phyloP scores from a whole-genome alignment of 2,329 filamentous ascomycete genomes.

The Diaporthe destruens region DNA sequence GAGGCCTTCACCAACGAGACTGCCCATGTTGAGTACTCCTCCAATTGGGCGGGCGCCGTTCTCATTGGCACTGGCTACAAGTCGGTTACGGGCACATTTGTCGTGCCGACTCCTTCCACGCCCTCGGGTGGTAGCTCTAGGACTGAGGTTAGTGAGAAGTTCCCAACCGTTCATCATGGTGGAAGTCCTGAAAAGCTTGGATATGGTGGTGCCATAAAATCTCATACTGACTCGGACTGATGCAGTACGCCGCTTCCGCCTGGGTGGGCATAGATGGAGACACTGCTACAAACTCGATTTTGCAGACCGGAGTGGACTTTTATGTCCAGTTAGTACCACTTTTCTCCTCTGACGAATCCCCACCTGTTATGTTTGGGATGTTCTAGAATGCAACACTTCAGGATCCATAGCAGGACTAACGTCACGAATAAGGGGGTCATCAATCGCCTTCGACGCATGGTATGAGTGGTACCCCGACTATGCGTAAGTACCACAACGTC shows the following conservation, averaged over 20 bases:
- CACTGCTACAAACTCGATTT: constrained; percentile 64
- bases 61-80: constrained; percentile 65
- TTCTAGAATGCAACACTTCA: too few relatives aligned
- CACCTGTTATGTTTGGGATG: constrained; percentile 36
- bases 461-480: constrained; percentile 73
- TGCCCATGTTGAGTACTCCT: constrained; percentile 37
- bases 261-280: constrained; percentile 74
- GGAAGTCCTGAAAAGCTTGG: not conserved
- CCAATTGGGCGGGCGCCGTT: constrained; percentile 71
- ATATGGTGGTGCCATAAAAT: not conserved
- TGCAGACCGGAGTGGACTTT: constrained; percentile 70
- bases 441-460: constrained; percentile 66
- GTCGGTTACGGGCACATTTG: constrained; percentile 64
- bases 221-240: not conserved
- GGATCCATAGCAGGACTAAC: too few relatives aligned
- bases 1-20: constrained; percentile 37
- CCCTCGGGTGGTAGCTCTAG: constrained; percentile 53
- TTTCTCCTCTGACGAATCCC: constrained; percentile 6
- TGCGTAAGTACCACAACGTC: constrained; percentile 47
- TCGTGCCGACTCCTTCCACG: constrained; percentile 61
- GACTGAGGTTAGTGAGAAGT: constrained; percentile 39
- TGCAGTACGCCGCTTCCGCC: constrained; percentile 61
- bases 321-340: constrained; percentile 48
- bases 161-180: not conserved
- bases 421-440: constrained; percentile 44